phyloP scores from a whole-genome alignment of 2,329 filamentous ascomycete species.

The Byssochlamys sp. region DNA sequence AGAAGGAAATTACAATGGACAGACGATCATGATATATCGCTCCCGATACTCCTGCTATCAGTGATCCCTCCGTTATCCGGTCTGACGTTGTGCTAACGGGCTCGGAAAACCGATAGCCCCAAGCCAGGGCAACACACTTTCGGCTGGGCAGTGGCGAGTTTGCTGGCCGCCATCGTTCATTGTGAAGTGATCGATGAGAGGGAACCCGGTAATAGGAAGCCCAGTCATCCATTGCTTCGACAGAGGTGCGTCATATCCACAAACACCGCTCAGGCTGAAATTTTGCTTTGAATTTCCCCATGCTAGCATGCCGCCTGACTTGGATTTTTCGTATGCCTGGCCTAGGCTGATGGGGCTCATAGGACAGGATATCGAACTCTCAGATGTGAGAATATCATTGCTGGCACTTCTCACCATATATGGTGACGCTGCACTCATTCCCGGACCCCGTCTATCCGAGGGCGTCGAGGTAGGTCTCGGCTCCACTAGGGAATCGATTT shows the following conservation, averaged over 20 bases:
- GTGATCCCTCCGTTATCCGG: neutral
- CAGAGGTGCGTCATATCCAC: neutral
- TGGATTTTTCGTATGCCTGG: neutral
- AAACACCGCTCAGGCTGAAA: neutral
- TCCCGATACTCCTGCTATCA: neutral
- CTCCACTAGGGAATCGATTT: neutral
- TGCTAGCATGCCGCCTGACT: neutral
- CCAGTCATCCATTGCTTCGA: neutral
- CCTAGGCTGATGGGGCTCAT: neutral
- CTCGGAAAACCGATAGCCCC: neutral
- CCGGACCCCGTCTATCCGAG: neutral
- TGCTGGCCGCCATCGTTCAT: neutral
- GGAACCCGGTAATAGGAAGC: neutral
- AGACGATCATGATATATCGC: neutral
- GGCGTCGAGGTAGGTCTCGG: neutral
- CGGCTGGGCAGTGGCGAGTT: neutral
- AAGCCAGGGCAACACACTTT: neutral
- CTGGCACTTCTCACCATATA: neutral
- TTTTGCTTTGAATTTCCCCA: neutral
- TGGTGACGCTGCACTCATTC: neutral
- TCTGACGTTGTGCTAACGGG: neutral
- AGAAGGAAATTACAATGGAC: neutral
- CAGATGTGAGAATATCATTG: neutral
- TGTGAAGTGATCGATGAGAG: neutral
- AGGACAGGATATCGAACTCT: neutral